A percentile compares a stretch with the other conserved stretches of the same genome.
Evolutionary conservation across 495 filamentous ascomycete genomes (phyloP).

Genomic region (Amniculicola lignicola): DNA sequence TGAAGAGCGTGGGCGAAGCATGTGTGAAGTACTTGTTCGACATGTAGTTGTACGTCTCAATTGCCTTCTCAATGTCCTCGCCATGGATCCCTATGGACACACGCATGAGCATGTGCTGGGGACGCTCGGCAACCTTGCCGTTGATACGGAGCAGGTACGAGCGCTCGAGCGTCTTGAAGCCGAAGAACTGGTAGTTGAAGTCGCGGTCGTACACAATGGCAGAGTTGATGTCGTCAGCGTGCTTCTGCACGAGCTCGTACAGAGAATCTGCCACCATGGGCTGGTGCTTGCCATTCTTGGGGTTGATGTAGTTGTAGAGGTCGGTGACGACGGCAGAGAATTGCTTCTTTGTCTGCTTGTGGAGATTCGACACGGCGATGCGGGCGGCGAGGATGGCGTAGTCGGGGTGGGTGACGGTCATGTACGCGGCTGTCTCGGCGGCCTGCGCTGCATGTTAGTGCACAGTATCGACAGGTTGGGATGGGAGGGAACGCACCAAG

Average conservation of each 20-base stretch:
- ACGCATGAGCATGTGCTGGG: constrained; percentile 99
- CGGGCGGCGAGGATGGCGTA: constrained; percentile 98
- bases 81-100: constrained; percentile 96
- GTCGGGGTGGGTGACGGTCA: constrained; percentile 98
- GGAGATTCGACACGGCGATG: constrained; percentile 97
- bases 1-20: constrained; percentile 96
- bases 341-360: constrained; percentile 99
- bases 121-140: constrained; percentile 90
- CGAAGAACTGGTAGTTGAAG: constrained; percentile 99
- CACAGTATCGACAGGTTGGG: not conserved
- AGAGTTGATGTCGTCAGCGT: constrained; percentile 94
- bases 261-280: constrained; percentile 91
- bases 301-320: constrained; percentile 94
- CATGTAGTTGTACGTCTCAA: constrained; percentile 98
- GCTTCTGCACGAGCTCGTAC: constrained; percentile 89
- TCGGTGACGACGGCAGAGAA: constrained; percentile 92
- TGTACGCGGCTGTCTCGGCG: constrained; percentile 97
- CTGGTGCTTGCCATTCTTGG: constrained; percentile 76
- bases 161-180: constrained; percentile 98
- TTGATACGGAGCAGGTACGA: constrained; percentile 93
- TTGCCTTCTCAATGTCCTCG: constrained; percentile 84
- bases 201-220: constrained; percentile 98
- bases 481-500: constrained; percentile 61
- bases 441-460: constrained; percentile 56
- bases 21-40: constrained; percentile 97